Evolutionary conservation across 2,329 filamentous ascomycete genomes (phyloP).

Genomic region (Colletotrichum tamarilloi): DNA sequence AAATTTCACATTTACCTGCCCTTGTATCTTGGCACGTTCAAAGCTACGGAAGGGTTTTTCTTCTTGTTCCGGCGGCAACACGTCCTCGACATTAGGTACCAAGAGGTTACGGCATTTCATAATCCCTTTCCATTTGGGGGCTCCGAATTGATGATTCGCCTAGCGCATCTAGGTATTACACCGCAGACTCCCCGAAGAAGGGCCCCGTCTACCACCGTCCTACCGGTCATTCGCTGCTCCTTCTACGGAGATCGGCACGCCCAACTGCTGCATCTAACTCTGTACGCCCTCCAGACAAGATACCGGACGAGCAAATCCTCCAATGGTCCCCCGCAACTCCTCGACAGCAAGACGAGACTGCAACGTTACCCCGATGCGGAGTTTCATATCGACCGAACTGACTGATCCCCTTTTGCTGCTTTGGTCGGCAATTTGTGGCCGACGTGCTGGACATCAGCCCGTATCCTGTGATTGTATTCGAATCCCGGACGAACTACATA

Average conservation of each 20-base stretch:
- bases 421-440: background rate
- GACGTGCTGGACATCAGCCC: background rate
- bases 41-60: background rate
- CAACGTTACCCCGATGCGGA: conserved; percentile 22
- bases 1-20: background rate
- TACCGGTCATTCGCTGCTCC: background rate
- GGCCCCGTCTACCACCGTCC: background rate
- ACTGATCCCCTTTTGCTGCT: background rate
- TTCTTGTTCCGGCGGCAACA: background rate
- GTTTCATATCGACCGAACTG: background rate
- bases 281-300: background rate
- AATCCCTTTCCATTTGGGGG: too few relatives aligned
- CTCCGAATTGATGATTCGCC: background rate
- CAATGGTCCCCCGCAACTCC: background rate
- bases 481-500: background rate
- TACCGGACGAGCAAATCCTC: background rate
- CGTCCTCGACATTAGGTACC: background rate
- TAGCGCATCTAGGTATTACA: background rate
- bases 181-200: conserved; percentile 23
- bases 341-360: conserved; percentile 1
- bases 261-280: background rate
- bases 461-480: background rate
- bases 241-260: conserved; percentile 1
- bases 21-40: background rate
- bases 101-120: background rate